Evolutionary conservation across 2,329 filamentous ascomycete genomes (phyloP), one percentile per base, ranked within the genome.

Genomic region (Fusarium hainanense): DNA sequence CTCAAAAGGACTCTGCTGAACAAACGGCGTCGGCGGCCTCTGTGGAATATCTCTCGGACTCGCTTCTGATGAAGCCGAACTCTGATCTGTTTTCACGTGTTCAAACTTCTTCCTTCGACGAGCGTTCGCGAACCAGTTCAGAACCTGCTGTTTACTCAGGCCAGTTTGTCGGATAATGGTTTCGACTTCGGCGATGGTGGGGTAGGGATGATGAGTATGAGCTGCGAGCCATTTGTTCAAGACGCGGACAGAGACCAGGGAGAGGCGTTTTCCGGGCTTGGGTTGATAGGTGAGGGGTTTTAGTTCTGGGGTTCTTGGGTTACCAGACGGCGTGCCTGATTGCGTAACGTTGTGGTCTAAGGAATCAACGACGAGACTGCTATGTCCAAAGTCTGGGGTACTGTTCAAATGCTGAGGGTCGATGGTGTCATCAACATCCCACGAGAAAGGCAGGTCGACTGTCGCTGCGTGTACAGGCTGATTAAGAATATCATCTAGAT

Each of bases 51-150:
- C 25, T 0, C 25, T 56, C 4, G 54, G 54, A 0, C 47, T 32
- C 4, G 25, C 34, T 1, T 54, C 61, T 3, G 61, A 32, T 1
- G 47, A 56, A 4, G 7, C 32, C 5, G 50, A 34, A 2, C 28
- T 37, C 2, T 27, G 5, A 3, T 41, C 34, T 3, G 54, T 42
- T 5, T 58, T 43, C 5, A 34, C 28, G 0, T 32, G 18, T 2
- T 30, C 51, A 1, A 62, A 51, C 81, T 96, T 97, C 70, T 91
- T 89, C 63, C 93, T 86, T 54, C 93, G 88, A 27, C 93, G 88
- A 34, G 93, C 92, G 78, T 97, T 97, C 57, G 93, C 93, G 41
- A 97, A 87, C 93, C 93, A 97, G 76, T 96, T 97, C 7, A 89
- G 88, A 62, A 97, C 93, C 76, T 97, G 93, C 8, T 86, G 90